Conservation (phyloP, 2,329 filamentous ascomycete genomes). For the Metarhizium rileyi region DNA sequence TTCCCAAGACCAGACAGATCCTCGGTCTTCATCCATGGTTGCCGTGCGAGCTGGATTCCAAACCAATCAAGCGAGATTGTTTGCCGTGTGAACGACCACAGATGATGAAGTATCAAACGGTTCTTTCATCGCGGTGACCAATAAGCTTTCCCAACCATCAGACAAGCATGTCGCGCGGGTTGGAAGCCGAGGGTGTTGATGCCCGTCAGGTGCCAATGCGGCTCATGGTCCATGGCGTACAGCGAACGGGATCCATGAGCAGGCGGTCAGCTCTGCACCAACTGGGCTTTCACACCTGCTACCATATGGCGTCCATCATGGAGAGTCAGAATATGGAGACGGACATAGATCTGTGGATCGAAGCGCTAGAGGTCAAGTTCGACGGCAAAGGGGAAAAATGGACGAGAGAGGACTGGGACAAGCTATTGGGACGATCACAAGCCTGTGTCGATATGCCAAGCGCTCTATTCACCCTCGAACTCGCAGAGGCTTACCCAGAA, state of each 20-base stretch:
- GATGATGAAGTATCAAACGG: too few relatives aligned
- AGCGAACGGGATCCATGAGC: constrained; percentile 30
- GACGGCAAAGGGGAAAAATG: constrained; percentile 18
- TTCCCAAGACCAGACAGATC: too few relatives aligned
- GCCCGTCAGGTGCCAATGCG: constrained; percentile 27
- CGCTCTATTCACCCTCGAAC: constrained; percentile 35
- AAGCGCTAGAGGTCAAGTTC: constrained; percentile 24
- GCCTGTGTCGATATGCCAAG: constrained; percentile 47
- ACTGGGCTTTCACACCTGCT: constrained; percentile 20
- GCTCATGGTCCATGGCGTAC: constrained; percentile 29
- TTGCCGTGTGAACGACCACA: too few relatives aligned
- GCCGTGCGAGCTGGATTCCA: too few relatives aligned
- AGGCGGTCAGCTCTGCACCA: constrained; percentile 12
- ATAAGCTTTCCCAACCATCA: background rate
- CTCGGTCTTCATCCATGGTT: too few relatives aligned
- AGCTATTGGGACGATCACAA: constrained; percentile 35
- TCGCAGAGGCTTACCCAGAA: constrained; percentile 24
- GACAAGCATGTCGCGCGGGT: background rate
- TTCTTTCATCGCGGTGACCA: background rate
- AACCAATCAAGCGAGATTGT: too few relatives aligned
- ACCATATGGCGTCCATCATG: constrained; percentile 17
- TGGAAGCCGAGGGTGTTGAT: constrained; percentile 2
- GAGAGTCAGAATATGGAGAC: constrained; percentile 14
- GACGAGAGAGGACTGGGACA: constrained; percentile 33
- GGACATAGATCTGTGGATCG: constrained; percentile 20